Conservation (phyloP, 495 filamentous ascomycete genomes). For the Penicillium fimorum region DNA sequence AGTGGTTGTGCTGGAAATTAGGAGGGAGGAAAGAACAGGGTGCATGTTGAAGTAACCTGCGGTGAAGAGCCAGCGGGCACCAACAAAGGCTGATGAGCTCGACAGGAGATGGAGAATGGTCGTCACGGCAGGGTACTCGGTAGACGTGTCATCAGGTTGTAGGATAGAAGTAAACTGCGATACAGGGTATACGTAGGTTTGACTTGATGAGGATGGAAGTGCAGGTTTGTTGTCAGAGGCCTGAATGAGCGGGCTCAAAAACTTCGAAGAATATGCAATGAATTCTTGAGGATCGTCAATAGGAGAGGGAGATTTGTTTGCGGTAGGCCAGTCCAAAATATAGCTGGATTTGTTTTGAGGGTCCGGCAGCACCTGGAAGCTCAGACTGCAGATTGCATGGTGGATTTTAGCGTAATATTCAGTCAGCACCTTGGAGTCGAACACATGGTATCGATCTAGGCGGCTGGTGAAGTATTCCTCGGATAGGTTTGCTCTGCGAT, state of each 20-base stretch:
- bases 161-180: slow-evolving; percentile 83
- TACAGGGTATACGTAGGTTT: slow-evolving; percentile 79
- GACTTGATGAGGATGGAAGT: slow-evolving; percentile 35
- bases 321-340: slow-evolving; percentile 71
- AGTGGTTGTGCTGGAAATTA: slow-evolving; percentile 60
- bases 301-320: slow-evolving; percentile 71
- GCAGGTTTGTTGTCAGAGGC: slow-evolving; percentile 36
- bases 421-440: slow-evolving; percentile 72
- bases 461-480: slow-evolving; percentile 95
- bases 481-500: slow-evolving; percentile 77
- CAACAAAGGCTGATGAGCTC: slow-evolving; percentile 52
- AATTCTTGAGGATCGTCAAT: slow-evolving; percentile 66
- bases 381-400: slow-evolving; percentile 71
- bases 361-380: slow-evolving; percentile 71
- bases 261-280: slow-evolving; percentile 60
- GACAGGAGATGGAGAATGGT: slow-evolving; percentile 67
- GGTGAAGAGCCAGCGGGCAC: slow-evolving; percentile 88
- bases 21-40: slow-evolving; percentile 69
- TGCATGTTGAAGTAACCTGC: slow-evolving; percentile 98
- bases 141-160: slow-evolving; percentile 68
- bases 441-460: slow-evolving; percentile 92
- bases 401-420: slow-evolving; percentile 81
- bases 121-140: slow-evolving; percentile 79
- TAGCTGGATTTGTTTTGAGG: slow-evolving; percentile 59
- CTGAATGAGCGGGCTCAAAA: slow-evolving; percentile 65